Evolutionary conservation across 225 moss, liverwort and hornwort genomes (phyloP).

Genomic region (Marchantia paleacea): DNA sequence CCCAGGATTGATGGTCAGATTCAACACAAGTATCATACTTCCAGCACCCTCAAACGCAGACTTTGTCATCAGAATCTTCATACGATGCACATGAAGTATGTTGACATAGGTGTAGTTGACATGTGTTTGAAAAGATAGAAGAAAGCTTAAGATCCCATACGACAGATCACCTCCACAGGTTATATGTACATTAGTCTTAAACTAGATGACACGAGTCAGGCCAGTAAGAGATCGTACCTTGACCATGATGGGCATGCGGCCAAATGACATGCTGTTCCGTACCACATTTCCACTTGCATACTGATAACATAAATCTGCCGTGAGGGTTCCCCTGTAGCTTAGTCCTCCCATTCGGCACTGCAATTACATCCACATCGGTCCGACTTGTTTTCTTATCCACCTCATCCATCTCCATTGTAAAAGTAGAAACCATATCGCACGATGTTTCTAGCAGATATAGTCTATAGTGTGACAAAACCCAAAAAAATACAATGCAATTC

Average conservation of each 20-base stretch:
- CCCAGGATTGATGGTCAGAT: no score
- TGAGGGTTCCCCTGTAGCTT: constrained; percentile 78
- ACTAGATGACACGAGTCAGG: background rate
- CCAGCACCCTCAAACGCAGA: background rate
- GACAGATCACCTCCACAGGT: no score
- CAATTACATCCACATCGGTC: background rate
- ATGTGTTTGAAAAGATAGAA: no score
- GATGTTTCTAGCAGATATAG: no score
- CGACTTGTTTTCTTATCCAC: background rate
- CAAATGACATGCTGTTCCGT: constrained; percentile 70
- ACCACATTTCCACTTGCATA: constrained; percentile 70
- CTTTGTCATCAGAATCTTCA: no score
- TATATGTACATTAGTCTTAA: background rate
- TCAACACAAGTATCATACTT: background rate
- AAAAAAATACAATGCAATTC: no score
- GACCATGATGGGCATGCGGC: constrained; percentile 96
- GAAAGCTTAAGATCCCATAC: no score
- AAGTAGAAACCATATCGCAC: no score
- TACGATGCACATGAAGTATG: no score
- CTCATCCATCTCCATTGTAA: background rate
- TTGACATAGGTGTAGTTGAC: no score
- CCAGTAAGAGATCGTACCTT: constrained; percentile 63
- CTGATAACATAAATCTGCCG: constrained; percentile 86
- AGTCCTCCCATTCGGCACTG: constrained; percentile 87
- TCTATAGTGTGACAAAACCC: no score